Conservation (phyloP, 306 rosid species). For the Glycyrrhiza uralensis region DNA sequence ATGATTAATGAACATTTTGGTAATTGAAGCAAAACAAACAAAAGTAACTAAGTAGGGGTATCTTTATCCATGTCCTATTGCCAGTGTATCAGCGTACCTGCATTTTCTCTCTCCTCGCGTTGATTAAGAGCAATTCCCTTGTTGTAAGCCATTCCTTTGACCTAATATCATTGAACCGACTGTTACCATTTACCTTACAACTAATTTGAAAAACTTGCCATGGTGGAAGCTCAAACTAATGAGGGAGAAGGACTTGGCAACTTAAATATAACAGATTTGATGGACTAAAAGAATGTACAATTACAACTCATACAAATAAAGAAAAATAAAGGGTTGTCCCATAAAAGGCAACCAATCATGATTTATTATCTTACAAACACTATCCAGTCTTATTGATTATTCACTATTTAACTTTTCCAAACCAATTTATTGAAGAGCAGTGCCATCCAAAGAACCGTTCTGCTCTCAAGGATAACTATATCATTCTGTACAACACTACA, state of each 20-base stretch:
- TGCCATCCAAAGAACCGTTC: not conserved
- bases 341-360: not conserved
- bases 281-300: not conserved
- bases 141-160: constrained; percentile 89
- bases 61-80: not conserved
- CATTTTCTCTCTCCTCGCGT: constrained; percentile 73
- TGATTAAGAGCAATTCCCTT: constrained; percentile 66
- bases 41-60: not conserved
- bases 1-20: constrained; percentile 15
- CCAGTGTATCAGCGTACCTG: constrained; percentile 53
- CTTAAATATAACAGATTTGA: not conserved
- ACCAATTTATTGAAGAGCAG: constrained; percentile 4
- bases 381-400: not conserved
- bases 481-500: not conserved
- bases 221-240: constrained; percentile 10
- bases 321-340: not conserved
- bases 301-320: not conserved
- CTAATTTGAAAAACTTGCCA: constrained; percentile 10
- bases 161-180: constrained; percentile 47
- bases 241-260: not conserved
- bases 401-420: not conserved
- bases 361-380: not conserved
- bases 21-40: constrained; percentile 7
- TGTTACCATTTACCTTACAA: constrained; percentile 16
- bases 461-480: constrained; percentile 2